Conservation (phyloP, 2,329 filamentous ascomycete species). For the Fusarium coffeatum region DNA sequence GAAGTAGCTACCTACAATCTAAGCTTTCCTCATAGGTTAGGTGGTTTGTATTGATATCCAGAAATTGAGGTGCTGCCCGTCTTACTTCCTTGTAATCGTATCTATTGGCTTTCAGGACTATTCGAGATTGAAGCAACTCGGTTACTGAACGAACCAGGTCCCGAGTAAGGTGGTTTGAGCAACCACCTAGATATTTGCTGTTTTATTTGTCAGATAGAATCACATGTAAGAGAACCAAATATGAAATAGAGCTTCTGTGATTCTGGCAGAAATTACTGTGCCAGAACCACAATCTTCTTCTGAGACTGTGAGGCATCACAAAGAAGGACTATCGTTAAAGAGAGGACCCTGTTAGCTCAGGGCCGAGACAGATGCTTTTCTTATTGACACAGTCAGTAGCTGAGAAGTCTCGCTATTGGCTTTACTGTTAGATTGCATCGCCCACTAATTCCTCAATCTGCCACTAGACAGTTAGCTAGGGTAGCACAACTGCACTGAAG, state of each 20-base stretch:
- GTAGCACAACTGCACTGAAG: constrained; percentile 28
- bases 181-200: too few species aligned
- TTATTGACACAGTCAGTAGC: not conserved
- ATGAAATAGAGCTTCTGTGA: not conserved
- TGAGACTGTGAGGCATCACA: not conserved
- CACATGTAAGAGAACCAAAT: constrained; percentile 21
- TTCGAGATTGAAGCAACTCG: not conserved
- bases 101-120: not conserved
- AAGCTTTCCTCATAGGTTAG: not conserved
- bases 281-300: constrained; percentile 2
- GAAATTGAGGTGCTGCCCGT: not conserved
- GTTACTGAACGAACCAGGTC: not conserved
- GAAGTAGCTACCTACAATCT: not conserved
- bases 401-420: not conserved
- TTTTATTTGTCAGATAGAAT: constrained; percentile 1
- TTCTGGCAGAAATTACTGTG: not conserved
- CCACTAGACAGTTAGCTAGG: constrained; percentile 12
- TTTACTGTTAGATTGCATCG: not conserved
- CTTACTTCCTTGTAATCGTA: not conserved
- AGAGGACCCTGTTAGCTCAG: not conserved
- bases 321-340: not conserved
- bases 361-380: not conserved
- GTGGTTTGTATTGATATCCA: not conserved
- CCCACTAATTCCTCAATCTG: constrained; percentile 3
- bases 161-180: not conserved